phyloP scores from a whole-genome alignment of 73 alveolate genomes.

The Stentor coeruleus region DNA sequence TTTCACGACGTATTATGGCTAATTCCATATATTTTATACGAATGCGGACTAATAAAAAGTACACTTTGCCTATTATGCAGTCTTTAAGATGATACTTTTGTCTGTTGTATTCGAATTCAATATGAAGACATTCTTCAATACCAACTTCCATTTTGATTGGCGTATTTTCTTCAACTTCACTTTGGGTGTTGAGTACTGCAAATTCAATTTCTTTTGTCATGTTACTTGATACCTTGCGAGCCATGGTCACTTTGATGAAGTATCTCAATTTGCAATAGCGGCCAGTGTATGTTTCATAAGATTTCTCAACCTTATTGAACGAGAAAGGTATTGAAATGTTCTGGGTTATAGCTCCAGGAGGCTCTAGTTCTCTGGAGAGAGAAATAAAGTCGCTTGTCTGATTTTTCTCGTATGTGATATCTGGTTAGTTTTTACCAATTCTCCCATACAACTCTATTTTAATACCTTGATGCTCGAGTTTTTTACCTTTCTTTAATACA shows the following conservation, averaged over 20 bases:
- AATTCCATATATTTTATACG: slow-evolving; percentile 99
- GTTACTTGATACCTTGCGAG: slow-evolving; percentile 33
- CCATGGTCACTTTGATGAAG: neutral
- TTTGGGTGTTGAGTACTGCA: slow-evolving; percentile 65
- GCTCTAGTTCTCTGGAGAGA: slow-evolving; percentile 62
- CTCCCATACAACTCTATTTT: slow-evolving; percentile 81
- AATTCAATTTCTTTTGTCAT: slow-evolving; percentile 72
- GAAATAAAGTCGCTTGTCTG: slow-evolving; percentile 59
- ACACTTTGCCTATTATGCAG: slow-evolving; percentile 86
- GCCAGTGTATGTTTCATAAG: slow-evolving; percentile 87
- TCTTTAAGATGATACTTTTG: slow-evolving; percentile 95
- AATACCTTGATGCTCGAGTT: slow-evolving; percentile 83
- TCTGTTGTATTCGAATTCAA: slow-evolving; percentile 96
- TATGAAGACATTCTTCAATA: slow-evolving; percentile 98
- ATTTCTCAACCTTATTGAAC: slow-evolving; percentile 73
- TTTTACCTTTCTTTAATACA: slow-evolving; percentile 48
- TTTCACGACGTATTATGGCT: slow-evolving; percentile 87
- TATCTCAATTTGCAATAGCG: neutral
- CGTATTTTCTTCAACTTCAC: slow-evolving; percentile 55
- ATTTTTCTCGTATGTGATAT: slow-evolving; percentile 45
- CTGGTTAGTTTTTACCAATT: slow-evolving; percentile 26
- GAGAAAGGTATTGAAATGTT: slow-evolving; percentile 52
- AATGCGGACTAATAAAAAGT: slow-evolving; percentile 94
- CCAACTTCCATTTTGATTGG: slow-evolving; percentile 92
- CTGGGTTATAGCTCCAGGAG: slow-evolving; percentile 73